A percentile compares a stretch with the other conserved stretches of the same genome.
These are phyloP conservation scores for Picochlorum sp. DNA, from an alignment of 139 green algal genomes.

Conservation along the genomic window DNA sequence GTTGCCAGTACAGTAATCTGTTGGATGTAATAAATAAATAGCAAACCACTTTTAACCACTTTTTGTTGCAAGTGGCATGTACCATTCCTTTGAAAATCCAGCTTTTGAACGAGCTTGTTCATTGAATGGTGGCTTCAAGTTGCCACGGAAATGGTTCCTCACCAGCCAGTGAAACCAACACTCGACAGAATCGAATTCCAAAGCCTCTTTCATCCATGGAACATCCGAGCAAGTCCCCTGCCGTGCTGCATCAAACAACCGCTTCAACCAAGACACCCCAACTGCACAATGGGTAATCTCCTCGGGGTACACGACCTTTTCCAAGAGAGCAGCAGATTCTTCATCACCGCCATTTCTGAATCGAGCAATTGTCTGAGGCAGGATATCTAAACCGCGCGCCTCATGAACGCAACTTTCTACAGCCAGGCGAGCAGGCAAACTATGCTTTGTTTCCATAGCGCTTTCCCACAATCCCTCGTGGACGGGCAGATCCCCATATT, in stretches of 20 bases:
- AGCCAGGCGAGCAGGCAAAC: slow-evolving; percentile 57
- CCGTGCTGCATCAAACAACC: slow-evolving; percentile 42
- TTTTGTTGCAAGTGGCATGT: slow-evolving; percentile 29
- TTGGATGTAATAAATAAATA: slow-evolving; percentile 2
- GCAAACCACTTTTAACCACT: background rate
- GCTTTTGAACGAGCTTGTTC: slow-evolving; percentile 54
- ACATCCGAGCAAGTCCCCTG: background rate
- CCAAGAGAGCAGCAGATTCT: slow-evolving; percentile 53
- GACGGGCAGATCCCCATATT: slow-evolving; percentile 37
- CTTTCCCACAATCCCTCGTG: slow-evolving; percentile 89
- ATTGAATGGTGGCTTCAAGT: slow-evolving; percentile 83
- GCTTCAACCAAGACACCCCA: slow-evolving; percentile 72
- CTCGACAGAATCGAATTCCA: slow-evolving; percentile 36
- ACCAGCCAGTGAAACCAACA: slow-evolving; percentile 71
- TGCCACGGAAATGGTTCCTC: slow-evolving; percentile 58
- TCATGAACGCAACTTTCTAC: slow-evolving; percentile 93
- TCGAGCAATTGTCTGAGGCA: slow-evolving; percentile 75
- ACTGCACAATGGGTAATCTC: slow-evolving; percentile 85
- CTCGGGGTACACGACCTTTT: slow-evolving; percentile 74
- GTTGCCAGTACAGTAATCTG: background rate
- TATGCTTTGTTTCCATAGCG: slow-evolving; percentile 47
- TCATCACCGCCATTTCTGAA: slow-evolving; percentile 61
- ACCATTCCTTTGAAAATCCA: slow-evolving; percentile 66
- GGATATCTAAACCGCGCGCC: slow-evolving; percentile 68
- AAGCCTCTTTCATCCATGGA: slow-evolving; percentile 42